Evolutionary conservation across 345 rosid genomes (phyloP), one percentile per base, ranked within the genome.

Genomic region (Schrenkiella parvula): DNA sequence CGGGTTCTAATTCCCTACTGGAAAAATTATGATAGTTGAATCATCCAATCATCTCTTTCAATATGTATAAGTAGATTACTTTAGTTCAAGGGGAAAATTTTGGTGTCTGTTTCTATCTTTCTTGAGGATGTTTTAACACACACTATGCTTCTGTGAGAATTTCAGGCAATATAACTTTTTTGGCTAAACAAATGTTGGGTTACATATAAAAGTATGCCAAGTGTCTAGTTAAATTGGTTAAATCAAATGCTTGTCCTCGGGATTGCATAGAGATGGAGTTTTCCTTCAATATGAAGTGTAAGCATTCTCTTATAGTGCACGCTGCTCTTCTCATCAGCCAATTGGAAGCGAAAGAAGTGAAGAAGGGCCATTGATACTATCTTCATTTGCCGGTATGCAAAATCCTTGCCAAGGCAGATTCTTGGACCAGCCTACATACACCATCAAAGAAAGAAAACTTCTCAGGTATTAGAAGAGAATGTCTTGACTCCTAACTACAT

Each of bases 381-480:
- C 87, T 90, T 90, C 96, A 93, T 88, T 71, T 90, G 91, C 41
- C 86, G 34, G 73, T 79, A 86, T 28, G 96, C 93, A 0, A 89
- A 90, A 52, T 87, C 91, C 52, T 85, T 93, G 4, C 93, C 91
- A 0, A 89, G 78, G 56, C 96, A 89, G 38, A 87, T 84, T 25
- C 93, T 79, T 39, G 97, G 93, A 62, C 97, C 98, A 43, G 87
- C 97, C 98, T 93, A 83, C 28, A 77, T 17, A 65, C 52, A 68
- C 12, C 19, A 6, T 15, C 31, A 44, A 71, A 35, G 14, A 54
- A 21, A 11, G 18, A 11, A 48, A 66, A 21, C 15, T 28, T 38
- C 61, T 71, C 50, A 71, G 46, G 58, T 29, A 38, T 48, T 39
- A 29, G 6, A 15, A 47, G 51, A 38, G 2, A 64, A 22, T 18